Conservation (phyloP, 306 rosid genomes). For the Neltuma alba region DNA sequence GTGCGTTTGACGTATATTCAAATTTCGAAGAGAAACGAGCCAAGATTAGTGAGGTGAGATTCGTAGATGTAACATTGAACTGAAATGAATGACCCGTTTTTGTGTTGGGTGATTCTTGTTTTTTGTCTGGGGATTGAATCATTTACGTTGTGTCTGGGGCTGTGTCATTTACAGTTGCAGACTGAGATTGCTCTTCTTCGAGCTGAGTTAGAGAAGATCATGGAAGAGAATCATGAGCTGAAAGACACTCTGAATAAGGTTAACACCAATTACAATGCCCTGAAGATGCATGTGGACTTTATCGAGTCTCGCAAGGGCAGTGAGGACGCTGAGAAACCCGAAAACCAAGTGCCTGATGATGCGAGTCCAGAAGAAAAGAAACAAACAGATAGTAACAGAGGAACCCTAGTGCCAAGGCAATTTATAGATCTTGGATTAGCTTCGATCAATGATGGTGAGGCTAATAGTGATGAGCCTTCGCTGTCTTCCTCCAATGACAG, state of each 20-base stretch:
- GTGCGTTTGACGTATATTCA: slow-evolving; percentile 26
- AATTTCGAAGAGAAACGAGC: slow-evolving; percentile 46
- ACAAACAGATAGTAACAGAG: too few species aligned
- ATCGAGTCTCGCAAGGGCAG: slow-evolving; percentile 42
- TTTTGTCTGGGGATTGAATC: not conserved
- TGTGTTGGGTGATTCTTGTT: not conserved
- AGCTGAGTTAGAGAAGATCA: slow-evolving; percentile 60
- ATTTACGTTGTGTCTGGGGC: not conserved
- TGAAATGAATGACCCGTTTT: not conserved
- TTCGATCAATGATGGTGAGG: too few species aligned
- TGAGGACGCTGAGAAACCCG: slow-evolving; percentile 29
- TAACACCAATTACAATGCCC: slow-evolving; percentile 43
- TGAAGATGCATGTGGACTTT: slow-evolving; percentile 50
- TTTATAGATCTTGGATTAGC: too few species aligned
- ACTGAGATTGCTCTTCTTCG: slow-evolving; percentile 57
- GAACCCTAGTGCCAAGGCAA: too few species aligned
- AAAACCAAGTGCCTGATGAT: slow-evolving; percentile 6
- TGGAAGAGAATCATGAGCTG: slow-evolving; percentile 61
- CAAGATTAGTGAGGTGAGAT: slow-evolving; percentile 50
- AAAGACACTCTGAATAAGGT: slow-evolving; percentile 48
- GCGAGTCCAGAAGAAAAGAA: slow-evolving; percentile 37
- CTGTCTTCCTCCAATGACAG: slow-evolving; percentile 48
- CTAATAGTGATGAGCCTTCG: slow-evolving; percentile 52
- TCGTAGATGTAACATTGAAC: not conserved
- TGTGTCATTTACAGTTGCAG: slow-evolving; percentile 40